phyloP scores from a whole-genome alignment of 345 rosid genomes.

The Fremontodendron californicum region DNA sequence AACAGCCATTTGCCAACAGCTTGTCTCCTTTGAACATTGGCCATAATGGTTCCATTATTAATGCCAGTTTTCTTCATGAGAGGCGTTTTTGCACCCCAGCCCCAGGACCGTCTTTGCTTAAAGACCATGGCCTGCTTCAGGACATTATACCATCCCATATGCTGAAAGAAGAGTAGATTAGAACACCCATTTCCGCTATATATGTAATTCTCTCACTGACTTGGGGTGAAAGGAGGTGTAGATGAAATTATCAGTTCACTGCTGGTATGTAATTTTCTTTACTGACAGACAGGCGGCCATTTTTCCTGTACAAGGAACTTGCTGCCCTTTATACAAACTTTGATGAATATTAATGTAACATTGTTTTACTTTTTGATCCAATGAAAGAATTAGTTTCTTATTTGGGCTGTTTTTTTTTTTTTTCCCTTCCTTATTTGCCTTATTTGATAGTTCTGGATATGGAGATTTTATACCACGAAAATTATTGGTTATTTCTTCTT shows the following conservation, averaged over 20 bases:
- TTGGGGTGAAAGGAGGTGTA: slow-evolving; percentile 18
- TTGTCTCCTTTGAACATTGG: slow-evolving; percentile 33
- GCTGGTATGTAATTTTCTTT: slow-evolving; percentile 26
- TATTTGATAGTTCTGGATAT: background rate
- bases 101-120: slow-evolving; percentile 22
- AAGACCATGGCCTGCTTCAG: slow-evolving; percentile 81
- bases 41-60: slow-evolving; percentile 17
- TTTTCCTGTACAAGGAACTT: slow-evolving; percentile 16
- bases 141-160: slow-evolving; percentile 69
- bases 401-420: background rate
- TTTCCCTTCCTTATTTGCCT: background rate
- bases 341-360: slow-evolving; percentile 9
- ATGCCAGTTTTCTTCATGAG: slow-evolving; percentile 21
- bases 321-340: background rate
- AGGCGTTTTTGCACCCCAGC: slow-evolving; percentile 35
- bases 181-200: slow-evolving; percentile 4
- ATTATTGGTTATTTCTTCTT: slow-evolving; percentile 13
- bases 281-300: slow-evolving; percentile 20
- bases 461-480: slow-evolving; percentile 10
- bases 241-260: slow-evolving; percentile 9
- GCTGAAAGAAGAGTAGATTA: slow-evolving; percentile 53
- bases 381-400: slow-evolving; percentile 14
- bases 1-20: slow-evolving; percentile 27
- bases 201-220: slow-evolving; percentile 31
- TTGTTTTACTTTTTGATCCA: slow-evolving; percentile 8